Conservation (phyloP, 2,329 filamentous ascomycete species). For the Ceratocystis colombiana region DNA sequence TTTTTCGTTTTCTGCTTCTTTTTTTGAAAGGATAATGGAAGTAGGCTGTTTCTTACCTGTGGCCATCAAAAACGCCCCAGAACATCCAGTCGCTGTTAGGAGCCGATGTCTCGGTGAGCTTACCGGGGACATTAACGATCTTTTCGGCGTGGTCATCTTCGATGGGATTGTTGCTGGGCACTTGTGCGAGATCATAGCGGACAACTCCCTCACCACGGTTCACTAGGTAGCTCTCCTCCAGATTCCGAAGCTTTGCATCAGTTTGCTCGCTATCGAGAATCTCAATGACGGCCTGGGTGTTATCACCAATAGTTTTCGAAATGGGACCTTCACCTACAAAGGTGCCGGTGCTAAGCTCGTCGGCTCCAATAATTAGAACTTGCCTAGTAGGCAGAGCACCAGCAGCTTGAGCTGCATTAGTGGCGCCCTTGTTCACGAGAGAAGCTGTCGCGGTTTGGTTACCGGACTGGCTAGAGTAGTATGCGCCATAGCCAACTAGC, state of each 20-base stretch:
- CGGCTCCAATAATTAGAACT: constrained; percentile 79
- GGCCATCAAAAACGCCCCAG: constrained; percentile 97
- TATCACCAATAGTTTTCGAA: constrained; percentile 76
- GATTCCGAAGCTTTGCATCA: constrained; percentile 74
- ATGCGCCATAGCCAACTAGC: constrained; percentile 63
- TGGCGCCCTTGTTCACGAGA: constrained; percentile 26
- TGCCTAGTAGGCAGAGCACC: constrained; percentile 46
- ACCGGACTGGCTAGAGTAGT: constrained; percentile 46
- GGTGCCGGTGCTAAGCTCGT: constrained; percentile 79
- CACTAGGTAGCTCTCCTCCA: constrained; percentile 85
- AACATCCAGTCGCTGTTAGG: constrained; percentile 93
- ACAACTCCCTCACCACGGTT: constrained; percentile 83
- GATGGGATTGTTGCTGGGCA: constrained; percentile 93
- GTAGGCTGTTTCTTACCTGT: constrained; percentile 55
- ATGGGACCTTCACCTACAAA: constrained; percentile 78
- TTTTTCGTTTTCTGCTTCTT: too few relatives aligned
- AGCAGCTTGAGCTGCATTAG: constrained; percentile 28
- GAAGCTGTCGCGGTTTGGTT: constrained; percentile 31
- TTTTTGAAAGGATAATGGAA: too few relatives aligned
- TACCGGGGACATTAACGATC: constrained; percentile 78
- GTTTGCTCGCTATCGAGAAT: constrained; percentile 96
- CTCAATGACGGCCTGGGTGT: constrained; percentile 76
- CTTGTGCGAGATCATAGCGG: constrained; percentile 86
- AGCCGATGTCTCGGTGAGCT: constrained; percentile 36
- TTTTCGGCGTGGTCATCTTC: constrained; percentile 98